Evolutionary conservation across 2,329 filamentous ascomycete genomes (phyloP).

Genomic region (Colletotrichum musicola): DNA sequence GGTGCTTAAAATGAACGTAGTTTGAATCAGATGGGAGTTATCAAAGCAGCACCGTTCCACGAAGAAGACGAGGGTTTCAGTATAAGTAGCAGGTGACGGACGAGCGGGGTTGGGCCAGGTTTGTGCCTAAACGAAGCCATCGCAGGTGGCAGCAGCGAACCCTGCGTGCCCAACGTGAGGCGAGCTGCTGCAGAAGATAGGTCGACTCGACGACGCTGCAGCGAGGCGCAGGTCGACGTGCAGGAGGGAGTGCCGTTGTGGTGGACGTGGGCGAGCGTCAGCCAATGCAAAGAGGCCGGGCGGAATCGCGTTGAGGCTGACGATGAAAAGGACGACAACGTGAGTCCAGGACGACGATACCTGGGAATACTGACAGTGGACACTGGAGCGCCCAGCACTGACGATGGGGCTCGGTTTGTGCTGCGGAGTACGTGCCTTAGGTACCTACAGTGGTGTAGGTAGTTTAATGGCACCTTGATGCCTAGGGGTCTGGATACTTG

Average conservation of each 20-base stretch:
- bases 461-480: too few relatives aligned
- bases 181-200: constrained; percentile 7
- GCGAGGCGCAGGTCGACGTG: constrained; percentile 24
- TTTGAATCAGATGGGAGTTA: neutral
- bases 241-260: constrained; percentile 8
- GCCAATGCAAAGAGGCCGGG: constrained; percentile 19
- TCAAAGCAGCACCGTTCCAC: constrained; percentile 8
- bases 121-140: constrained; percentile 15
- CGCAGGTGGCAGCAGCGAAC: neutral
- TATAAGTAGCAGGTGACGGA: constrained; percentile 18
- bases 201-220: constrained; percentile 21
- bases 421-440: too few relatives aligned
- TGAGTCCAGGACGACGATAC: too few relatives aligned
- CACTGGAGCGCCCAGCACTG: too few relatives aligned
- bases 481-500: too few relatives aligned
- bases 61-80: neutral
- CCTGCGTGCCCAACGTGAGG: constrained; percentile 27
- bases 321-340: neutral
- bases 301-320: neutral
- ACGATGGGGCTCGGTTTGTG: too few relatives aligned
- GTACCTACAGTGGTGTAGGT: too few relatives aligned
- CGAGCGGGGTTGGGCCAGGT: neutral
- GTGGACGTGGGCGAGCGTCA: constrained; percentile 32
- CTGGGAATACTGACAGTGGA: too few relatives aligned
- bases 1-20: neutral